Percentiles rank a stretch among this genome's conserved stretches.
phyloP scores from a whole-genome alignment of 768 basidiomycete species.

The Myochromella boudieri region DNA sequence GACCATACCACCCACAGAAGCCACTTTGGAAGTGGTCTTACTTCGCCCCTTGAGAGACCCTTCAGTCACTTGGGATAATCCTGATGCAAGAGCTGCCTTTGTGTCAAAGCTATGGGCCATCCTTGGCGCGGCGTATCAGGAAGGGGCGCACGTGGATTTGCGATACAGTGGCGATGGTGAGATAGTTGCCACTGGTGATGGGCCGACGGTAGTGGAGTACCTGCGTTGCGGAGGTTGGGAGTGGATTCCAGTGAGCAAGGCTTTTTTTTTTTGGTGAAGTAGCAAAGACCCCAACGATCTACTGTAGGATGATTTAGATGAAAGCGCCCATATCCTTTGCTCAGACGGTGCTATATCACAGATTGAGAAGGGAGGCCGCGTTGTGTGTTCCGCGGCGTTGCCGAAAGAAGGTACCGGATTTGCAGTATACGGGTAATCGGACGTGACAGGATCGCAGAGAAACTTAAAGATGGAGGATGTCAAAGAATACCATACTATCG shows the following conservation, averaged over 20 bases:
- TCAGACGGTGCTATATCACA: constrained; percentile 72
- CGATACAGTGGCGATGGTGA: constrained; percentile 50
- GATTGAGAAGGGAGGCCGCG: constrained; percentile 63
- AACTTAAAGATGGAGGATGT: background rate
- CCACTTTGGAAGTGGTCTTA: constrained; percentile 71
- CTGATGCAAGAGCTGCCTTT: constrained; percentile 46
- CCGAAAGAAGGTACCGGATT: constrained; percentile 38
- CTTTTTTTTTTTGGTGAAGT: background rate
- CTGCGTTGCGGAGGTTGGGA: constrained; percentile 79
- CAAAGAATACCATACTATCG: background rate
- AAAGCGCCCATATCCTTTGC: constrained; percentile 70
- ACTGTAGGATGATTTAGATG: constrained; percentile 56
- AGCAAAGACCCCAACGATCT: constrained; percentile 1
- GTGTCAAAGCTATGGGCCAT: constrained; percentile 52
- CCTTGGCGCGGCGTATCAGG: constrained; percentile 69
- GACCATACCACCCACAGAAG: constrained; percentile 39
- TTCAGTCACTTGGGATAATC: constrained; percentile 37
- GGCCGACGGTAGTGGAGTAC: constrained; percentile 70
- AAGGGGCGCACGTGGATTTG: constrained; percentile 69
- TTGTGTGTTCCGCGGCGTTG: constrained; percentile 43
- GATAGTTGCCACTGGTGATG: constrained; percentile 39
- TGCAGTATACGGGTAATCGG: constrained; percentile 44
- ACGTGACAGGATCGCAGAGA: background rate
- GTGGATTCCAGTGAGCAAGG: constrained; percentile 69
- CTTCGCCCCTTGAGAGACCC: constrained; percentile 72